These are phyloP conservation scores for Delphinella strobiligena DNA, from an alignment of 2,329 filamentous ascomycete genomes.

Conservation along the genomic window DNA sequence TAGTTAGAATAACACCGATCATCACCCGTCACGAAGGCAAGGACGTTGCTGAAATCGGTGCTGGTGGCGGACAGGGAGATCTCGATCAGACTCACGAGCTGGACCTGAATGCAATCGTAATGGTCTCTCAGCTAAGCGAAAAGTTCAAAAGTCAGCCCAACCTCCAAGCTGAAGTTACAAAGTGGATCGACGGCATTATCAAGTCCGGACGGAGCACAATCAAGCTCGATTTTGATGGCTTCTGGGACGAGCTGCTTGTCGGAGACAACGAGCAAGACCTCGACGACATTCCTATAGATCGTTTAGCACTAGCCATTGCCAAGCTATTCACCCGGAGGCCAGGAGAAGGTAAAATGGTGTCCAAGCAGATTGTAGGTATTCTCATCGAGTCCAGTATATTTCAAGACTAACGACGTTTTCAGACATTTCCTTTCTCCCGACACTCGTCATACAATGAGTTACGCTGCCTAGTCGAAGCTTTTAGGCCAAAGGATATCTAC, in stretches of 20 bases:
- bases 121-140: constrained; percentile 38
- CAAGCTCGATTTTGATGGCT: constrained; percentile 11
- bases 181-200: constrained; percentile 18
- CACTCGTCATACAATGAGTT: constrained; percentile 81
- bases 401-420: constrained; percentile 3
- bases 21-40: constrained; percentile 51
- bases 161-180: constrained; percentile 22
- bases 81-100: constrained; percentile 56
- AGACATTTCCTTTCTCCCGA: constrained; percentile 70
- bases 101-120: constrained; percentile 38
- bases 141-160: constrained; percentile 24
- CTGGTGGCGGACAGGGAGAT: constrained; percentile 70
- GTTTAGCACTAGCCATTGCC: constrained; percentile 19
- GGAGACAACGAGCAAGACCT: constrained; percentile 9
- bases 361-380: constrained; percentile 15
- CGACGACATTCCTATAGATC: constrained; percentile 20
- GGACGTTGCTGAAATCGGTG: constrained; percentile 60
- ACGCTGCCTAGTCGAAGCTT: constrained; percentile 53
- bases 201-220: constrained; percentile 14
- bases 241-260: constrained; percentile 7
- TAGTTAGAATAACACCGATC: constrained; percentile 70
- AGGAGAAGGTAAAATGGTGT: constrained; percentile 13
- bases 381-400: neutral
- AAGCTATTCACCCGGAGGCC: constrained; percentile 15
- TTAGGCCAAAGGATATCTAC: constrained; percentile 65